Base-by-base conservation (phyloP, 2,329 filamentous ascomycete genomes). In the Ascochyta rabiei region DNA sequence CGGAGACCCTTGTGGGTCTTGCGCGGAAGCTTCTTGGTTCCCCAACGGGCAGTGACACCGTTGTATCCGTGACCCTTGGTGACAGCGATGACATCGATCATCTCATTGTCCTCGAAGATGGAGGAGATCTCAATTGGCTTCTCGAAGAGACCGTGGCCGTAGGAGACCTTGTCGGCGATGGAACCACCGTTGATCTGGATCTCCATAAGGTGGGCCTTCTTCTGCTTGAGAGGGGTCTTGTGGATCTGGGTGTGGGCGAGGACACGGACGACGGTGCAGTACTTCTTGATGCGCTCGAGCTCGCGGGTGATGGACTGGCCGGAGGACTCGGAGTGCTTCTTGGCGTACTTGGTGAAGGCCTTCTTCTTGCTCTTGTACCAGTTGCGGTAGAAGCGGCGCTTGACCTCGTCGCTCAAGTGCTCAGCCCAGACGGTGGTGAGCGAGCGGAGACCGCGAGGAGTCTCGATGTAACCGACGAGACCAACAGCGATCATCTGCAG, bases 311-410 rank as follows among this genome's bases (percentile, higher is more conserved):
- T 89, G 76, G 91, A 92, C 72, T 90, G 84, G 76, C 91, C 93
- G 82, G 81, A 90, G 84, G 83, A 89, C 86, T 98, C 93, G 66
- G 93, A 92, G 89, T 98, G 91, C 89, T 96, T 93, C 91, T 98
- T 99, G 86, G 95, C 91, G 84, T 99, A 99, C 87, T 96, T 97
- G 87, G 95, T 99, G 86, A 99, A 99, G 63, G 95, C 95, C 93
- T 99, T 99, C 91, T 97, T 98, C 93, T 99, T 99, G 87, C 88
- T 92, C 90, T 96, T 96, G 90, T 99, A 99, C 95, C 95, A 99
- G 90, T 99, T 99, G 92, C 98, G 98, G 91, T 99, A 99, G 91
- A 99, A 99, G 79, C 95, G 91, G 77, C 95, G 91, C 89, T 96
- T 96, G 82, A 99, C 79, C 85, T 98, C 95, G 82, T 99, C 95